These are phyloP conservation scores for Lactuca saligna DNA, from an alignment of 129 eudicot species.

Conservation along the genomic window DNA sequence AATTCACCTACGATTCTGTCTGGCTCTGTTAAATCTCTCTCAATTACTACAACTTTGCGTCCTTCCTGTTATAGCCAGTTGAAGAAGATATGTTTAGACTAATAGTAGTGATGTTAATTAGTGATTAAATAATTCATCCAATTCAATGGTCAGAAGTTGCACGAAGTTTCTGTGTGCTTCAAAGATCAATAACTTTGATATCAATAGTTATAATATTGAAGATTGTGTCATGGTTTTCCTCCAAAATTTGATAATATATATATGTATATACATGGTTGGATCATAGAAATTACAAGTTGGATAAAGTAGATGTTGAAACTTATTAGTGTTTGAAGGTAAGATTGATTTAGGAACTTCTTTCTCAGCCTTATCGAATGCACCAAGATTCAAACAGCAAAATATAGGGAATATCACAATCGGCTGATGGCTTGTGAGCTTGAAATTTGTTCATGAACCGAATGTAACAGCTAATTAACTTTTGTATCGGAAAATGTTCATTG, in stretches of 20 bases:
- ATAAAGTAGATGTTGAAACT: neutral
- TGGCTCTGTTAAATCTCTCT: conserved; percentile 68
- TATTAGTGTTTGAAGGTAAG: neutral
- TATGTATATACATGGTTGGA: neutral
- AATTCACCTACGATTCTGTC: conserved; percentile 75
- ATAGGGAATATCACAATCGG: conserved; percentile 17
- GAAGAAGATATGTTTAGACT: neutral
- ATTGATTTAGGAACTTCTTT: neutral
- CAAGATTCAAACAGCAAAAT: conserved; percentile 19
- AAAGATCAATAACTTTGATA: conserved; percentile 1
- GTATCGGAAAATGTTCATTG: neutral
- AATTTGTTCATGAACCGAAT: conserved; percentile 5
- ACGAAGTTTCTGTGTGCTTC: neutral
- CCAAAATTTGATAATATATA: neutral
- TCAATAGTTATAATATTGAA: neutral
- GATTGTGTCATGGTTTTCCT: neutral
- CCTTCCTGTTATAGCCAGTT: conserved; percentile 51
- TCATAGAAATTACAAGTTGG: neutral
- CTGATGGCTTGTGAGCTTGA: conserved; percentile 1
- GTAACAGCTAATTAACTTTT: neutral
- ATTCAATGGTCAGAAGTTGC: neutral
- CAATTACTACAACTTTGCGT: conserved; percentile 55
- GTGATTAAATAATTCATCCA: neutral
- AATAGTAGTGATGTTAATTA: neutral
- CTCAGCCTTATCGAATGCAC: conserved; percentile 9